A percentile compares a stretch with the other conserved stretches of the same genome.
Conservation (phyloP, 805 yeast species). For the Wickerhamiella bombiphila region DNA sequence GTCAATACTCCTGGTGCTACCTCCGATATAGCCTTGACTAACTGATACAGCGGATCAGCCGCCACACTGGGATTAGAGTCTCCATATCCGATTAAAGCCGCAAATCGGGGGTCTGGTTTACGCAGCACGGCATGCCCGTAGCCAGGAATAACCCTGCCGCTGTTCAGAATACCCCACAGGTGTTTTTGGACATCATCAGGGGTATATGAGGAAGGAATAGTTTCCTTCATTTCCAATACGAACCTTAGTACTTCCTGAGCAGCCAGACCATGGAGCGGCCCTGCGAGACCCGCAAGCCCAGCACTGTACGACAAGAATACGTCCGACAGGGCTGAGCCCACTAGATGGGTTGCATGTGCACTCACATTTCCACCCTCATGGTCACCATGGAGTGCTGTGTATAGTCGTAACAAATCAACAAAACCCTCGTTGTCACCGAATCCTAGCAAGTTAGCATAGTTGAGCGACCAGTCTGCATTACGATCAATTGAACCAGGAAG, state of each 20-base stretch:
- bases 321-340: conserved; percentile 66
- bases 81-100: conserved; percentile 52
- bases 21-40: conserved; percentile 50
- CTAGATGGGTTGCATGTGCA: conserved; percentile 69
- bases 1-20: conserved; percentile 64
- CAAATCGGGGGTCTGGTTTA: conserved; percentile 69
- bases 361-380: conserved; percentile 80
- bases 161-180: conserved; percentile 56
- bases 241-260: conserved; percentile 74
- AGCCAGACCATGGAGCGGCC: conserved; percentile 76
- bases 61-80: conserved; percentile 37
- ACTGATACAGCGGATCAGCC: conserved; percentile 47
- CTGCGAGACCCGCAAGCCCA: conserved; percentile 72
- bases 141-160: conserved; percentile 73
- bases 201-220: conserved; percentile 24
- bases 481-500: conserved; percentile 37
- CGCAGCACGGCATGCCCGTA: conserved; percentile 81
- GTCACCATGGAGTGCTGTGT: conserved; percentile 63
- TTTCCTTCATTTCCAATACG: conserved; percentile 43
- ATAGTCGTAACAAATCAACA: conserved; percentile 55
- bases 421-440: conserved; percentile 35
- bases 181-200: conserved; percentile 44
- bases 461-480: conserved; percentile 55
- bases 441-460: conserved; percentile 53
- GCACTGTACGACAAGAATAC: conserved; percentile 66